These are phyloP conservation scores for Pythium volutum DNA, from an alignment of 352 stramenopile genomes.

Conservation along the genomic window DNA sequence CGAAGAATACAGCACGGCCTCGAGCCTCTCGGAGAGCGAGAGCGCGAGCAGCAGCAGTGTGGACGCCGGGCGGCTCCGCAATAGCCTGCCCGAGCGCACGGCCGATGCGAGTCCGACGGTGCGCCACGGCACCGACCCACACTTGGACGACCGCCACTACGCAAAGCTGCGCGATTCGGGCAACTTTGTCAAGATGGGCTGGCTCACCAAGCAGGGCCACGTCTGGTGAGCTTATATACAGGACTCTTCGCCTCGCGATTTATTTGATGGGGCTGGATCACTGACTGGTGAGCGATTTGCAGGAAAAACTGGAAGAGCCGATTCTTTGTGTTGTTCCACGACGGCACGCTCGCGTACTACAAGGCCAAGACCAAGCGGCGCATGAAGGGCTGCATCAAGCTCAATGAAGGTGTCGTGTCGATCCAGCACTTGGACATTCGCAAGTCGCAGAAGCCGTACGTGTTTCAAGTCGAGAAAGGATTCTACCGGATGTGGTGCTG, in stretches of 20 bases:
- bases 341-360: constrained; percentile 84
- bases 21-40: constrained; percentile 22
- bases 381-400: constrained; percentile 78
- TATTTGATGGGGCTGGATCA: not conserved
- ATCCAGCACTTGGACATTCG: constrained; percentile 79
- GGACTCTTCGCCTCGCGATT: not conserved
- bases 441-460: constrained; percentile 59
- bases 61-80: constrained; percentile 19
- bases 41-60: constrained; percentile 10
- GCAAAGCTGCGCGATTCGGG: constrained; percentile 56
- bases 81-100: constrained; percentile 20
- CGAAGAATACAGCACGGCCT: constrained; percentile 23
- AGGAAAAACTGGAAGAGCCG: constrained; percentile 86
- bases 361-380: constrained; percentile 70
- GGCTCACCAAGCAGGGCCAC: constrained; percentile 83
- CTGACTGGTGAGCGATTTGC: not conserved
- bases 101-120: constrained; percentile 1
- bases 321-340: constrained; percentile 82
- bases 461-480: constrained; percentile 82
- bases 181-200: constrained; percentile 81
- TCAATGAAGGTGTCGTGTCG: constrained; percentile 83
- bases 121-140: constrained; percentile 53
- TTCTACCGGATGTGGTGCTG: constrained; percentile 83
- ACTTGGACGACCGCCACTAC: constrained; percentile 70
- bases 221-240: constrained; percentile 41